Evolutionary conservation across 2,329 filamentous ascomycete genomes (phyloP).

Genomic region (Colletotrichum truncatum): DNA sequence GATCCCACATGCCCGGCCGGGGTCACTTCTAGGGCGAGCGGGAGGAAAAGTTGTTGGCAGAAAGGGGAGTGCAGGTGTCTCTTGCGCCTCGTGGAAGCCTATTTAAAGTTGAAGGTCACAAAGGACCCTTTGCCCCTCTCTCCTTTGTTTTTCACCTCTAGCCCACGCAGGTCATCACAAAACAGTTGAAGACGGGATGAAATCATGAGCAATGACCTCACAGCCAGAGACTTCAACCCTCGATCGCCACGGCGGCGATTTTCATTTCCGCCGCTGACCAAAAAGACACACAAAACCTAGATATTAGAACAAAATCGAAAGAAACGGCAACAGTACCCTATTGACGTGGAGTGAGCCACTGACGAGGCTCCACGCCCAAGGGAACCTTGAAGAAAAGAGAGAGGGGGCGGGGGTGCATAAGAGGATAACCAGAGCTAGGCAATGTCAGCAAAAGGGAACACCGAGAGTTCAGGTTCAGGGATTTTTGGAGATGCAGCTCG

Average conservation of each 20-base stretch:
- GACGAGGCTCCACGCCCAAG: constrained; percentile 8
- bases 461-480: not conserved
- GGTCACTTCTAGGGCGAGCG: no score
- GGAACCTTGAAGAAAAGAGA: constrained; percentile 1
- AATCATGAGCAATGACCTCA: not conserved
- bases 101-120: not conserved
- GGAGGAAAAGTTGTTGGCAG: not conserved
- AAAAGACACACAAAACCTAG: no score
- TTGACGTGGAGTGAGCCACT: not conserved
- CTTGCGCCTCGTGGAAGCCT: not conserved
- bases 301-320: not conserved
- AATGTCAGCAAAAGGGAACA: not conserved
- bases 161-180: not conserved
- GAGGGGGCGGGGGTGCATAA: not conserved
- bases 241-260: not conserved
- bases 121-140: not conserved
- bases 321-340: not conserved
- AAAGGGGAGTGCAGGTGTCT: not conserved
- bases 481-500: not conserved
- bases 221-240: no score
- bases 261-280: not conserved
- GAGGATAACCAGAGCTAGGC: not conserved
- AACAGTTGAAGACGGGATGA: not conserved
- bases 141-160: not conserved
- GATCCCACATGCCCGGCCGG: not conserved